Conservation (phyloP, 495 filamentous ascomycete species). For the Corynascus novoguineensis region DNA sequence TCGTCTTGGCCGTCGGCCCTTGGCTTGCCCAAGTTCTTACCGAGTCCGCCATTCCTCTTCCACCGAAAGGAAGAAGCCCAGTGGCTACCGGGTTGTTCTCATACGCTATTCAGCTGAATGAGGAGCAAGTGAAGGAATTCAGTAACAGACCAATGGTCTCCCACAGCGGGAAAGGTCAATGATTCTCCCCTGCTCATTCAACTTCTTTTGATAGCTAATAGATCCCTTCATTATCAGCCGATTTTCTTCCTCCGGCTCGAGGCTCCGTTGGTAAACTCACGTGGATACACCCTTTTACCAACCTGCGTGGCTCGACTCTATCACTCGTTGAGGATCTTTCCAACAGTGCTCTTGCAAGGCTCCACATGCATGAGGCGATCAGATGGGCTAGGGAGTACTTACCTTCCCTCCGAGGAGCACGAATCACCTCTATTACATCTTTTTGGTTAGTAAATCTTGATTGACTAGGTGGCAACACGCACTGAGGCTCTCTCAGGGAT, state of each 20-base stretch:
- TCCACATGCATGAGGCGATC: neutral
- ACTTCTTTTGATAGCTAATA: neutral
- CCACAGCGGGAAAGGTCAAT: neutral
- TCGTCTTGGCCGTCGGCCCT: neutral
- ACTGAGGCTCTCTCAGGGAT: neutral
- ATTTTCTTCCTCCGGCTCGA: neutral
- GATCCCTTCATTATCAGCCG: neutral
- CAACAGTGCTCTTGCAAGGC: neutral
- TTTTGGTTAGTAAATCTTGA: neutral
- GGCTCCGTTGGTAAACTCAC: neutral
- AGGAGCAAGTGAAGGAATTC: neutral
- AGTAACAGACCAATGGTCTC: neutral
- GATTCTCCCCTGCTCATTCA: neutral
- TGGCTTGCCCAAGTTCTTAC: neutral
- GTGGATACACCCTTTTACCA: neutral
- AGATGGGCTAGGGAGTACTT: neutral
- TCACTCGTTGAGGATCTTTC: neutral
- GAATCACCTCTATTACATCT: neutral
- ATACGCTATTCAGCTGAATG: neutral
- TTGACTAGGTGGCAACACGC: neutral
- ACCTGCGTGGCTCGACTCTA: neutral
- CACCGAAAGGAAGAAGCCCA: neutral
- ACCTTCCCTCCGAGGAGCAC: neutral
- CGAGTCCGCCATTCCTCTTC: neutral
- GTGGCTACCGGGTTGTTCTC: slow-evolving; percentile 4